These are phyloP conservation scores for Xylaria multiplex DNA, from an alignment of 2,329 filamentous ascomycete species.

Conservation along the genomic window DNA sequence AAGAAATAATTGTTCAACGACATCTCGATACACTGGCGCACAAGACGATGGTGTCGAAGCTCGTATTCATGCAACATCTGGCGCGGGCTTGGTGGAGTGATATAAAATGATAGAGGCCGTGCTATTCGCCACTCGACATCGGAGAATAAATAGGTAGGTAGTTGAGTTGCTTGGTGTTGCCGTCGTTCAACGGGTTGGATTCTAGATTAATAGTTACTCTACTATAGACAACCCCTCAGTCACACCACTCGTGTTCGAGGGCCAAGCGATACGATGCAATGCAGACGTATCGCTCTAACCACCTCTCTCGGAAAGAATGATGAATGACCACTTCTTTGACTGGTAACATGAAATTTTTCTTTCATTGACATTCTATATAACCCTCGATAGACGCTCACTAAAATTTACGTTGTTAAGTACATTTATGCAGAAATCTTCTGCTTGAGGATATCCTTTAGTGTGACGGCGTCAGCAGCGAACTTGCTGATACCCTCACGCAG, in stretches of 20 bases:
- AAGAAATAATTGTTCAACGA: too few species aligned
- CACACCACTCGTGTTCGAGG: not conserved
- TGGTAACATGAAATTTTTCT: not conserved
- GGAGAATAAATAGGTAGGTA: not conserved
- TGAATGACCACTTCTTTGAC: not conserved
- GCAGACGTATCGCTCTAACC: not conserved
- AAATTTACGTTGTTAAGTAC: conserved; percentile 1
- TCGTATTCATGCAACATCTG: too few species aligned
- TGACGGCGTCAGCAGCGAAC: conserved; percentile 95
- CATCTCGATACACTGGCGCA: too few species aligned
- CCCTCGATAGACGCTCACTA: not conserved
- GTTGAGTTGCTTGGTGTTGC: not conserved
- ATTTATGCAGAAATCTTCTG: conserved; percentile 74
- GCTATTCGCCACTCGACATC: too few species aligned
- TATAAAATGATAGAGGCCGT: too few species aligned
- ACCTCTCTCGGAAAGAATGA: not conserved
- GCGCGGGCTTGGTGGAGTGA: too few species aligned
- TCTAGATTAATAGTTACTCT: not conserved
- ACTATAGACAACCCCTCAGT: not conserved
- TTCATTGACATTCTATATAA: conserved; percentile 18
- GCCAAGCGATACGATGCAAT: not conserved
- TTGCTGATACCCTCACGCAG: conserved; percentile 99
- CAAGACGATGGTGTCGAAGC: too few species aligned
- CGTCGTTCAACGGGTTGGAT: not conserved
- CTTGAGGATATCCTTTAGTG: conserved; percentile 91